Percentiles rank a stretch among this genome's conserved stretches.
Evolutionary conservation across 2,329 filamentous ascomycete genomes (phyloP).

Genomic region (Fusarium anthophilum): DNA sequence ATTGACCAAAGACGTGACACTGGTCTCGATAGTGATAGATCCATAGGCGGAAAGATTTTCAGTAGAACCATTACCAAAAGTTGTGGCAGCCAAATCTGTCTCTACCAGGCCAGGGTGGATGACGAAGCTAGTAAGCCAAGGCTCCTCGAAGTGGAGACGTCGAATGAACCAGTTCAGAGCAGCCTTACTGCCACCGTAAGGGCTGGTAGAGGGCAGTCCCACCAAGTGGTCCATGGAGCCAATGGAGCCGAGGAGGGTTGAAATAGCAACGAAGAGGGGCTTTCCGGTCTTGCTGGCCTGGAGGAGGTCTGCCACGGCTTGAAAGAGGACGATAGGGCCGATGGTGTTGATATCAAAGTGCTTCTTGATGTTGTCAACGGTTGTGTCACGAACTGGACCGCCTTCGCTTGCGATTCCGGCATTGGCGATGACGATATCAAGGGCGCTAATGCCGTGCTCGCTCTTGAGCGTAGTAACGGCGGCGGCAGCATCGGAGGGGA

Average conservation of each 20-base stretch:
- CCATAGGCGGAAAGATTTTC: not conserved
- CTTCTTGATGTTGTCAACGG: not conserved
- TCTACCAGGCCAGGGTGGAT: not conserved
- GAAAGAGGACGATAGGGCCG: not conserved
- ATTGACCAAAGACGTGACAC: fast-evolving
- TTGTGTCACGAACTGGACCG: not conserved
- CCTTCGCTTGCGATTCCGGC: not conserved
- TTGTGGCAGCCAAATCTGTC: not conserved
- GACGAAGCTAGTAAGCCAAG: not conserved
- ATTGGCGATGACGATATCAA: not conserved
- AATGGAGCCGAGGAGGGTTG: not conserved
- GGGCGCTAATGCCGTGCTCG: not conserved
- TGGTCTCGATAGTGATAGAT: not conserved
- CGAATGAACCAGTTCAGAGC: not conserved
- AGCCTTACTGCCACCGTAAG: not conserved
- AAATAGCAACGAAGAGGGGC: not conserved
- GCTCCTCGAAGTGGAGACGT: not conserved
- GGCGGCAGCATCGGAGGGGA: not conserved
- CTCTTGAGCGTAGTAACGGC: not conserved
- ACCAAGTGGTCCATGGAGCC: not conserved
- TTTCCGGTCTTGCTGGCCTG: not conserved
- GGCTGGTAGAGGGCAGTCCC: not conserved
- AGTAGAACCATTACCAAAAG: fast-evolving
- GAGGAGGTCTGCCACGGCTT: not conserved
- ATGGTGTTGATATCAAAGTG: not conserved